phyloP scores from a whole-genome alignment of 768 basidiomycete genomes.

The Pulveroboletus sp. region DNA sequence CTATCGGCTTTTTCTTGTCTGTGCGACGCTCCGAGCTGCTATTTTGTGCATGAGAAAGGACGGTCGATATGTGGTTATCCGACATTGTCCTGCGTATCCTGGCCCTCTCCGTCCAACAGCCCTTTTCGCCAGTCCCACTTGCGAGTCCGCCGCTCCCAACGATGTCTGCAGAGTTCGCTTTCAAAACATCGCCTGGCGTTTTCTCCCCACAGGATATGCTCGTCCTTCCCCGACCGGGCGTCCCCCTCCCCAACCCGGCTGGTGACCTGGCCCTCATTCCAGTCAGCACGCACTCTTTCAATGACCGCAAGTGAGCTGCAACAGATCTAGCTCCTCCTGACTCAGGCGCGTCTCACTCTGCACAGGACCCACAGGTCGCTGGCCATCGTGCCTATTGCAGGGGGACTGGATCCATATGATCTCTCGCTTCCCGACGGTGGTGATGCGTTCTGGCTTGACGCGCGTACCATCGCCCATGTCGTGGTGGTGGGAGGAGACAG shows the following conservation, averaged over 20 bases:
- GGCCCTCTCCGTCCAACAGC: slow-evolving; percentile 52
- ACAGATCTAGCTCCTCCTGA: not conserved
- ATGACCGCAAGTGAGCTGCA: slow-evolving; percentile 62
- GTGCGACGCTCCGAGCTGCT: too few relatives aligned
- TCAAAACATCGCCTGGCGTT: slow-evolving; percentile 54
- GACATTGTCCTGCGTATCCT: slow-evolving; percentile 40
- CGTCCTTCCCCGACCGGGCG: slow-evolving; percentile 60
- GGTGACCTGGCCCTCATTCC: slow-evolving; percentile 68
- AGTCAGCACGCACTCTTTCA: slow-evolving; percentile 63
- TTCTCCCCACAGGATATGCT: slow-evolving; percentile 73
- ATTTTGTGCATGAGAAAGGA: not conserved
- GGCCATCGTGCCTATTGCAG: slow-evolving; percentile 55
- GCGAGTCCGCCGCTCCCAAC: slow-evolving; percentile 18
- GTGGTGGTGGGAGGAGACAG: slow-evolving; percentile 48
- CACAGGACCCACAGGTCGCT: slow-evolving; percentile 70
- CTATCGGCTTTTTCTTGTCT: too few relatives aligned
- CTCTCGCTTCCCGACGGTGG: slow-evolving; percentile 64
- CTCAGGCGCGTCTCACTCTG: not conserved
- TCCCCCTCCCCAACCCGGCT: slow-evolving; percentile 57
- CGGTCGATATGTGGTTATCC: slow-evolving; percentile 41
- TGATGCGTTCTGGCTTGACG: slow-evolving; percentile 75
- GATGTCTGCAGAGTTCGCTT: slow-evolving; percentile 42
- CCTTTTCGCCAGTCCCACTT: slow-evolving; percentile 26
- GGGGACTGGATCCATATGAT: slow-evolving; percentile 44
- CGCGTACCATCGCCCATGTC: slow-evolving; percentile 65